These are phyloP conservation scores for Colletotrichum sp. DNA, from an alignment of 2,329 filamentous ascomycete genomes.

Conservation along the genomic window DNA sequence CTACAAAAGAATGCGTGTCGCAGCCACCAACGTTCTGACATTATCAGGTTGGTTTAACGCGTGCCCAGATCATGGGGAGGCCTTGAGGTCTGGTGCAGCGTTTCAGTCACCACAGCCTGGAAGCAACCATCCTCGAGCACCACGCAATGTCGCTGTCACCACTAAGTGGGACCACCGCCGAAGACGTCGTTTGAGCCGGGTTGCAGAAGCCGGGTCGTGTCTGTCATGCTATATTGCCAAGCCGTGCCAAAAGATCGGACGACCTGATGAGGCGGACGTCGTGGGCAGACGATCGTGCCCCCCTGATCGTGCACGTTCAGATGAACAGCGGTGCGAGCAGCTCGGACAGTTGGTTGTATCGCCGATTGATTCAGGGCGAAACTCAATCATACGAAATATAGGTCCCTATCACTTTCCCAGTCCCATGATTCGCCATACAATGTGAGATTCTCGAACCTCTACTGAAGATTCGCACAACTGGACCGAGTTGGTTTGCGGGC, in stretches of 20 bases:
- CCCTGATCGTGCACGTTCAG: background rate
- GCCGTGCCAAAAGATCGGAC: background rate
- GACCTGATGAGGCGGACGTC: background rate
- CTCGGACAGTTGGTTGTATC: background rate
- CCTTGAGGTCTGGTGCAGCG: background rate
- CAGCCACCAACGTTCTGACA: background rate
- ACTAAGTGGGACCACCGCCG: background rate
- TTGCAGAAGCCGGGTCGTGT: background rate
- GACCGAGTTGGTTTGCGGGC: background rate
- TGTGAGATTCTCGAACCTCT: accelerated
- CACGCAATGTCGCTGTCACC: background rate
- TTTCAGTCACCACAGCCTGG: background rate
- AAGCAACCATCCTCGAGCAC: background rate
- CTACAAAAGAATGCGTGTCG: background rate
- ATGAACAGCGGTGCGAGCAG: background rate
- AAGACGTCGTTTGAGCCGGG: background rate
- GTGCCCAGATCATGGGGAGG: background rate
- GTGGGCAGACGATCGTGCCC: background rate
- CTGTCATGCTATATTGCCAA: background rate
- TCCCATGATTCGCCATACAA: background rate
- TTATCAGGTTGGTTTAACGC: background rate
- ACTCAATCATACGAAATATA: background rate
- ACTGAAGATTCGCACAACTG: background rate
- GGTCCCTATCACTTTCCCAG: background rate
- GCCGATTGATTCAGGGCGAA: background rate